Conservation (phyloP, 2,329 filamentous ascomycete species). For the Arthrobotrys musiformis region DNA sequence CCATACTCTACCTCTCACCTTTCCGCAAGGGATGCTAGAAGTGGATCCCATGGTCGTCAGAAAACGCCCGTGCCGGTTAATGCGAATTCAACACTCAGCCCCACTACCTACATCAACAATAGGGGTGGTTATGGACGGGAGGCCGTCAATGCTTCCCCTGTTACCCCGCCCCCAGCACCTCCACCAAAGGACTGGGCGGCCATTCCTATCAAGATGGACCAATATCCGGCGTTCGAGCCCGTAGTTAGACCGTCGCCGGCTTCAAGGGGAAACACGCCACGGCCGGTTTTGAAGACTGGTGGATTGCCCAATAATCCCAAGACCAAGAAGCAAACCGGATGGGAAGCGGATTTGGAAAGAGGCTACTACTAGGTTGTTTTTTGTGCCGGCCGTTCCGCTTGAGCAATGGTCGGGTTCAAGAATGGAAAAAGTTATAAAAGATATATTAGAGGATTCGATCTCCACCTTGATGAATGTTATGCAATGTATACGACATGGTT, state of each 20-base stretch:
- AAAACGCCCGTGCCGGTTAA: conserved; percentile 18
- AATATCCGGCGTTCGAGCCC: conserved; percentile 17
- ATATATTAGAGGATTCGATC: conserved; percentile 18
- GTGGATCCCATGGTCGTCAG: conserved; percentile 7
- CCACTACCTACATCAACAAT: conserved; percentile 9
- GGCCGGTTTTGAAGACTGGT: conserved; percentile 14
- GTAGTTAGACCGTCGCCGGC: conserved; percentile 4
- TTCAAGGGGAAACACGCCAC: conserved; percentile 6
- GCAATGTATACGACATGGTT: conserved; percentile 9
- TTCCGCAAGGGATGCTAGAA: conserved; percentile 3
- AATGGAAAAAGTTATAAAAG: conserved; percentile 31
- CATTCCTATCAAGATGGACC: conserved; percentile 23
- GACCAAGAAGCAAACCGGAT: neutral
- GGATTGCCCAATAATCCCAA: conserved; percentile 30
- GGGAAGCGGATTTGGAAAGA: conserved; percentile 25
- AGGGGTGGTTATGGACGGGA: conserved; percentile 10
- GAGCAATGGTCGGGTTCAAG: too few species aligned
- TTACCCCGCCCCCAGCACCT: conserved; percentile 19
- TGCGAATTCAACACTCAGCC: conserved; percentile 12
- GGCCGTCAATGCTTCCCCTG: neutral
- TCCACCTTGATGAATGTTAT: conserved; percentile 26
- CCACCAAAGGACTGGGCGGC: conserved; percentile 52
- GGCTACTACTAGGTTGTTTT: neutral
- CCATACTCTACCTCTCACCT: neutral
- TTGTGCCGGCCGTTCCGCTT: neutral